Conservation (phyloP, 257 asterid species). For the Solanum lignicaule region DNA sequence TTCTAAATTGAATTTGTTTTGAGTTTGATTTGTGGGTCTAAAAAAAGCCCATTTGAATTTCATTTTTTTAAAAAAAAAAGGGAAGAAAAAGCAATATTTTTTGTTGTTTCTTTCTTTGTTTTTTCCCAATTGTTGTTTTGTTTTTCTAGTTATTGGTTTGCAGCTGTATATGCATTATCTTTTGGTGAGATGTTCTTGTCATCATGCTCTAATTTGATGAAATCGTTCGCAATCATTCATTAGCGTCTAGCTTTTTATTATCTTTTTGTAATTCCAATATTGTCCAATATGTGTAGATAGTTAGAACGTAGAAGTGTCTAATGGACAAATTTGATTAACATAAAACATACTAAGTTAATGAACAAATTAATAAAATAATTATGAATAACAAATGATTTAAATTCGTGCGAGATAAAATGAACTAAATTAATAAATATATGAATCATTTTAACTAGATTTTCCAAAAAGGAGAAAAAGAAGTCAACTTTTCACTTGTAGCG, state of each 20-base stretch:
- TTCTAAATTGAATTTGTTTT: not conserved
- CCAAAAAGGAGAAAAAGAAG: not conserved
- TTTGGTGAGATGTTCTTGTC: not conserved
- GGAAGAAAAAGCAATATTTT: not conserved
- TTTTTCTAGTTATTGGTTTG: not conserved
- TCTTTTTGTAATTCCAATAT: not conserved
- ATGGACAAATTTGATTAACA: not conserved
- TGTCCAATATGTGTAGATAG: rapidly evolving
- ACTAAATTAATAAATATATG: not conserved
- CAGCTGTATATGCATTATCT: not conserved
- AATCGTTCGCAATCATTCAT: not conserved
- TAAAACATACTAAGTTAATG: no score
- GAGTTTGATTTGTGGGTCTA: not conserved
- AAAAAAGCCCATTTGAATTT: not conserved
- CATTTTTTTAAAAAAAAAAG: not conserved
- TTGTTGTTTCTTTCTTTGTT: not conserved
- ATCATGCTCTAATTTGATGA: not conserved
- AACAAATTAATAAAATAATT: not conserved
- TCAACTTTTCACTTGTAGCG: not conserved
- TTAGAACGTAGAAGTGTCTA: not conserved
- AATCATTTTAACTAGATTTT: rapidly evolving
- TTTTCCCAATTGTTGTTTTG: not conserved
- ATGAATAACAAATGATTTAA: not conserved
- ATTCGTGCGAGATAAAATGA: not conserved
- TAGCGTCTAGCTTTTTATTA: not conserved